These are phyloP conservation scores for Schoenoplectus tabernaemontani DNA, from an alignment of 202 grass and related monocot species.

Conservation along the genomic window DNA sequence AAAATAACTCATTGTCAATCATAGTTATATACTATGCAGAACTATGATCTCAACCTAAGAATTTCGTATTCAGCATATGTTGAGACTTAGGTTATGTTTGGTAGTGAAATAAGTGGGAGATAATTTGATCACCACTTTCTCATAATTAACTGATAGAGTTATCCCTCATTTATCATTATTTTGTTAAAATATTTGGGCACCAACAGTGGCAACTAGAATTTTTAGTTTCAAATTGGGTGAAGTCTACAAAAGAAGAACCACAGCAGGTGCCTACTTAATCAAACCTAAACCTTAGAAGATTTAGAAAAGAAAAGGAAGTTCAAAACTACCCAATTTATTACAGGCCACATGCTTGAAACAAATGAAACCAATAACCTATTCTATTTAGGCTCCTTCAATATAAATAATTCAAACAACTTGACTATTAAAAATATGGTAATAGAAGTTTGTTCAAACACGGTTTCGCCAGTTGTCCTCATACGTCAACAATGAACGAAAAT, in stretches of 20 bases:
- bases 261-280: neutral
- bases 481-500: neutral
- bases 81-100: no score
- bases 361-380: neutral
- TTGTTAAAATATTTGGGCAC: neutral
- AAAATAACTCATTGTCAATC: no score
- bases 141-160: no score
- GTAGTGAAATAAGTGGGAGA: no score
- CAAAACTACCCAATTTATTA: neutral
- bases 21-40: no score
- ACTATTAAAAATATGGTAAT: neutral
- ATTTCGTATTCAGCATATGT: no score
- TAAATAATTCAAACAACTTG: neutral
- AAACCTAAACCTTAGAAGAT: neutral
- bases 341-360: neutral
- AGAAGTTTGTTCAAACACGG: conserved; percentile 6
- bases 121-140: no score
- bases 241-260: neutral
- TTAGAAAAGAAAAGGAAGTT: neutral
- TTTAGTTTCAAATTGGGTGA: neutral
- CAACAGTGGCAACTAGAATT: neutral
- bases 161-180: no score
- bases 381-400: neutral
- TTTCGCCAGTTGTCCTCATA: neutral
- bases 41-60: no score